These are phyloP conservation scores for Rhizopogon vinicolor DNA, from an alignment of 768 basidiomycete species.

Conservation along the genomic window DNA sequence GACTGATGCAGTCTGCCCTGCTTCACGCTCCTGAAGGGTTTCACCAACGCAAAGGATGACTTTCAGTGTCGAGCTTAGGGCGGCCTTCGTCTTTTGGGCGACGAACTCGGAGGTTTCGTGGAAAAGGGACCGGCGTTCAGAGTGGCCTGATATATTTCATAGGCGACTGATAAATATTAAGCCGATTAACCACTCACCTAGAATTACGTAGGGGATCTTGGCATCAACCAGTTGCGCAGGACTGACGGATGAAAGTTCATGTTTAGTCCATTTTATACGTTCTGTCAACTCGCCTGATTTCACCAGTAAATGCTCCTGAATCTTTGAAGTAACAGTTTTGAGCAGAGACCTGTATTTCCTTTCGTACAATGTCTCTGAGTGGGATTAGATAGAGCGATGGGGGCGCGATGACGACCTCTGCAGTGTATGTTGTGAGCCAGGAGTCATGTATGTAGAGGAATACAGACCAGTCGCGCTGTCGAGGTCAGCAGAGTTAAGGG, in stretches of 20 bases:
- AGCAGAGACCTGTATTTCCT: conserved; percentile 76
- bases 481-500: conserved; percentile 75
- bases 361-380: conserved; percentile 54
- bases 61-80: conserved; percentile 67
- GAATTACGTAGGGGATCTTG: conserved; percentile 86
- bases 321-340: conserved; percentile 88
- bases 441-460: conserved; percentile 4
- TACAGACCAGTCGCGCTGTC: conserved; percentile 70
- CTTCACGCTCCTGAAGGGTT: conserved; percentile 84
- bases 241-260: conserved; percentile 33
- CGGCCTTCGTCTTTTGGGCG: conserved; percentile 82
- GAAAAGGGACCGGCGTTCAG: conserved; percentile 92
- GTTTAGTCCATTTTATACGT: background rate
- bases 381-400: conserved; percentile 85
- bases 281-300: conserved; percentile 66
- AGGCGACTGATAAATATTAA: background rate
- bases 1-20: conserved; percentile 68
- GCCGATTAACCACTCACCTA: conserved; percentile 46
- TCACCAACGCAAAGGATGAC: conserved; percentile 98
- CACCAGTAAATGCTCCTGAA: conserved; percentile 93
- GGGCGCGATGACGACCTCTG: conserved; percentile 93
- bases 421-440: conserved; percentile 2
- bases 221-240: conserved; percentile 83
- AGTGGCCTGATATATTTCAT: conserved; percentile 61
- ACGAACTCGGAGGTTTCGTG: conserved; percentile 80